Conservation (phyloP, 129 eudicot genomes). For the Heracleum sosnowskyi region DNA sequence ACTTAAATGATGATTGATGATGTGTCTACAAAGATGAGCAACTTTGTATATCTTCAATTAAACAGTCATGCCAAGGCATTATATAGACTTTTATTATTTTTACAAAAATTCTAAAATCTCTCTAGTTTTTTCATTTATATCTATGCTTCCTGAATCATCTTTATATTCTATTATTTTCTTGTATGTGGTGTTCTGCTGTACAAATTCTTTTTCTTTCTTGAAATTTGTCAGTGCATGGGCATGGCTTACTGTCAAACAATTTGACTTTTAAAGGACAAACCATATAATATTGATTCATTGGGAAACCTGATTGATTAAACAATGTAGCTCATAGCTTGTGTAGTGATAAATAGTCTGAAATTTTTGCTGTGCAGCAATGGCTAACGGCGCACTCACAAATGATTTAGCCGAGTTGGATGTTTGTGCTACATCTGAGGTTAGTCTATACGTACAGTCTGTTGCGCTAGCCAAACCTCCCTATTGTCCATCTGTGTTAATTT, state of each 20-base stretch:
- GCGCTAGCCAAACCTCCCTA: background rate
- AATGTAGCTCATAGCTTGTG: background rate
- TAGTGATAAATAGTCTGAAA: background rate
- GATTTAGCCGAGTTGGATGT: slow-evolving; percentile 33
- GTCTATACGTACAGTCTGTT: background rate
- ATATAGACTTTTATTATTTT: background rate
- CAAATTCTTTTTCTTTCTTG: background rate
- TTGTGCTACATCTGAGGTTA: slow-evolving; percentile 41
- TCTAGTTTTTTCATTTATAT: background rate
- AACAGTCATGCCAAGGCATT: background rate
- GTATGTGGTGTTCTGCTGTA: background rate
- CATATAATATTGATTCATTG: background rate
- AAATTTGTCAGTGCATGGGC: background rate
- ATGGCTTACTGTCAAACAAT: background rate
- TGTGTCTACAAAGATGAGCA: background rate
- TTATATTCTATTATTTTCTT: background rate
- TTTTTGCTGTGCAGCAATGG: slow-evolving; percentile 26
- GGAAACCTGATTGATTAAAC: background rate
- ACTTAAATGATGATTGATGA: too few relatives aligned
- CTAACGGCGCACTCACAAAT: slow-evolving; percentile 29
- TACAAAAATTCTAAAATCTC: background rate
- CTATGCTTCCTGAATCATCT: background rate
- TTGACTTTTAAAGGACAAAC: background rate
- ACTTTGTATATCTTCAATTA: background rate
- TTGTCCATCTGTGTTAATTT: background rate